Evolutionary conservation across 805 yeast species (phyloP), one percentile per base, ranked within the genome.

Genomic region (Candida qinlingensis): DNA sequence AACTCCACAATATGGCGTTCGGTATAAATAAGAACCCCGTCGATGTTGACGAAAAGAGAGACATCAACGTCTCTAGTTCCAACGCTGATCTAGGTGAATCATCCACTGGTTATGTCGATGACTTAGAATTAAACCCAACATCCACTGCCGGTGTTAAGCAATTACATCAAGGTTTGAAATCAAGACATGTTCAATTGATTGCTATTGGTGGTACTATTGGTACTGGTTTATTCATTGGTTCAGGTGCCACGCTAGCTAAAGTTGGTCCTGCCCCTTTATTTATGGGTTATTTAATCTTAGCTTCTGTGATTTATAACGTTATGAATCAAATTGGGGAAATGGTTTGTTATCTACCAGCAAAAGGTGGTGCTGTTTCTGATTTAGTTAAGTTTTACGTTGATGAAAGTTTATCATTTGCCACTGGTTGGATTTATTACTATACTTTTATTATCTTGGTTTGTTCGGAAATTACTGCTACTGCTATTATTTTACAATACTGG

Each of bases 131-230:
- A 4, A 52, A 54, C 33, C 35, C 46, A 19, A n/a, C 25, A 37
- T 31, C n/a, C n/a, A 43, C 34, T 25, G 37, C 44, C 12, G 40
- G 43, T 36, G 44, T 26, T 9, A 51, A 37, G 13, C 58, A 52
- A 26, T 45, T 60, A 12, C 59, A 60, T 19, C 55, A 58, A 43
- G 63, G 62, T 46, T 80, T 43, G 70, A 88, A 55, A 75, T 46
- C 62, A n/a, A 74, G 92, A 62, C 94, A 87, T 62, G 70, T 87
- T 54, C 87, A 85, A 56, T 75, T 87, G 80, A 86, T 87, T 68
- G 91, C 95, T 42, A 73, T 87, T 50, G 95, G 94, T 58, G 91
- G 92, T 42, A 76, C 84, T 51, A 86, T 88, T 56, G 96, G 96
- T 59, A 83, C 94, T 2, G 96, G 96, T 63, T 71, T 88, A 45